Evolutionary conservation across 805 yeast genomes (phyloP).

Genomic region (Pichia manshurica): DNA sequence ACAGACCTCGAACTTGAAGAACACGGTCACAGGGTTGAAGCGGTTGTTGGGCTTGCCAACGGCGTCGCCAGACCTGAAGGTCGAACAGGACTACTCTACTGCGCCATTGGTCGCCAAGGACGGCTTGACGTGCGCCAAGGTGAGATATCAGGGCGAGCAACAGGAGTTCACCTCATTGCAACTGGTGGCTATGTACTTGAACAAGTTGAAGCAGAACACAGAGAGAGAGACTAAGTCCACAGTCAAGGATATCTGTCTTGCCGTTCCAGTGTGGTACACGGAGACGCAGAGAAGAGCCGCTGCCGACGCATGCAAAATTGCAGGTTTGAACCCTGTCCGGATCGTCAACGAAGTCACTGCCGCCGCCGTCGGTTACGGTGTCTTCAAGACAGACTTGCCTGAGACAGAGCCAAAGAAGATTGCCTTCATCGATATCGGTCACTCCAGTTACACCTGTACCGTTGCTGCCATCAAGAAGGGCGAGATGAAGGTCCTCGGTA

Average conservation of each 20-base stretch:
- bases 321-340: slow-evolving; percentile 97
- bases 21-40: slow-evolving; percentile 92
- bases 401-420: slow-evolving; percentile 87
- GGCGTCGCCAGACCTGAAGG: slow-evolving; percentile 68
- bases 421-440: slow-evolving; percentile 95
- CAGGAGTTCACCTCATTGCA: slow-evolving; percentile 81
- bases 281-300: slow-evolving; percentile 96
- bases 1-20: slow-evolving; percentile 93
- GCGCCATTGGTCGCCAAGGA: slow-evolving; percentile 60
- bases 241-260: slow-evolving; percentile 82
- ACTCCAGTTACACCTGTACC: slow-evolving; percentile 87
- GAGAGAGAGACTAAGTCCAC: slow-evolving; percentile 74
- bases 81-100: slow-evolving; percentile 70
- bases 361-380: slow-evolving; percentile 99
- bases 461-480: slow-evolving; percentile 92
- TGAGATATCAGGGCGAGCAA: slow-evolving; percentile 74
- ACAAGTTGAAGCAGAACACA: slow-evolving; percentile 80
- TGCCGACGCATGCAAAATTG: slow-evolving; percentile 90
- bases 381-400: slow-evolving; percentile 93
- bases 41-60: slow-evolving; percentile 79
- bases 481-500: slow-evolving; percentile 86
- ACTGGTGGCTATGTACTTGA: slow-evolving; percentile 89
- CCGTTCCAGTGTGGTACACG: slow-evolving; percentile 97
- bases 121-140: slow-evolving; percentile 80
- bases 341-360: slow-evolving; percentile 96